Evolutionary conservation across 805 yeast genomes (phyloP), one percentile per base, ranked within the genome.

Genomic region (Yarrowia alimentaria): DNA sequence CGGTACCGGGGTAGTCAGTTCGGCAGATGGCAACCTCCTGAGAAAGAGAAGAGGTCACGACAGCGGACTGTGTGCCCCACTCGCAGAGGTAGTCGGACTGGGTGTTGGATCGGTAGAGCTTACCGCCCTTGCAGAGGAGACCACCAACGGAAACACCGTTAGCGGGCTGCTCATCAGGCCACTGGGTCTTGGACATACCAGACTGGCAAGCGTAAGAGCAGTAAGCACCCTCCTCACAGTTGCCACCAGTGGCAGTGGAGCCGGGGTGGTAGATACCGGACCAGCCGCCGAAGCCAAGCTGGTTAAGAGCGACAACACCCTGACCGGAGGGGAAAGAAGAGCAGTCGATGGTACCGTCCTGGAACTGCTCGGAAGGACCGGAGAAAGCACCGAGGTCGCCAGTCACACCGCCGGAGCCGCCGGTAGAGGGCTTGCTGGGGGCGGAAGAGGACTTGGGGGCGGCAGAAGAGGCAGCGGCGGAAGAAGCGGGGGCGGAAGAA

Each of bases 1-100:
- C 99, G 58, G 96, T 83, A 74, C 99, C 99, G 65, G 99, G 99
- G 80, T 91, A 91, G 69, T 91, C 99, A 56, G 99, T 91, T 76
- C 97, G 85, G 78, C 99, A 93, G 63, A 93, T 72, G 54, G 98
- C 91, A 61, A 91, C 89, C 49, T 76, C 75, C 54, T 83, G 66
- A 58, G 68, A 64, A 54, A 86, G 70, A 60, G 85, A 74, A 61
- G 80, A 79, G 54, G 75, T 83, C 60, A 85, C 90, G 49, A 68
- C 64, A 42, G 95, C 94, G 48, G 82, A 68, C 51, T 79, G 74
- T 28, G 64, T 69, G 65, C 96, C 98, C 91, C 95, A 85, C 64
- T 76, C 87, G 77, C 99, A 91, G 64, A 91, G 78, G 72, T 79
- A 71, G 61, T 79, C 71, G 53, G 78, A 57, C 68, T 75, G 71